Percentiles rank a stretch among this genome's conserved stretches.
These are phyloP conservation scores for Geotrichum australiense DNA, from an alignment of 1,139 yeast species.

Conservation along the genomic window DNA sequence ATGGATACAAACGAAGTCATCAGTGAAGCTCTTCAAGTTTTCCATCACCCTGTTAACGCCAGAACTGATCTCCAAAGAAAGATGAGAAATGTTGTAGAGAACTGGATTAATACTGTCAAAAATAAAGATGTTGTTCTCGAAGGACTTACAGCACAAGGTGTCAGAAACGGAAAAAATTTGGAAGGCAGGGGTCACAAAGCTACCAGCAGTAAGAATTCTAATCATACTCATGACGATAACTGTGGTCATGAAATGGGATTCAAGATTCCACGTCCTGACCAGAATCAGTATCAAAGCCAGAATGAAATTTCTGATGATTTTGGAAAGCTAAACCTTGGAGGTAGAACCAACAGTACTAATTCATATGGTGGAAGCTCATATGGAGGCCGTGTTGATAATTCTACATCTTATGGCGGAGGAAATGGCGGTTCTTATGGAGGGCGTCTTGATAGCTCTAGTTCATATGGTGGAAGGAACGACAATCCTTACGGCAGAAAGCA, in stretches of 20 bases:
- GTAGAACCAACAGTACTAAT: too few species aligned
- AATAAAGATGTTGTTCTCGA: conserved; percentile 17
- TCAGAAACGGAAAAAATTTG: conserved; percentile 20
- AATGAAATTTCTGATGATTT: not conserved
- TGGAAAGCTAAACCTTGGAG: conserved; percentile 2
- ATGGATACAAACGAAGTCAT: conserved; percentile 19
- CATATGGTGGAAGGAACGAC: too few species aligned
- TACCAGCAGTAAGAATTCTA: not conserved
- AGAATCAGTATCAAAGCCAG: not conserved
- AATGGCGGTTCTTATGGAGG: too few species aligned
- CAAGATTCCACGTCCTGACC: conserved; percentile 10
- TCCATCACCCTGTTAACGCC: conserved; percentile 25
- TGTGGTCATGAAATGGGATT: conserved; percentile 17
- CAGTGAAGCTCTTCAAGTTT: conserved; percentile 21
- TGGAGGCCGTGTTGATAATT: too few species aligned
- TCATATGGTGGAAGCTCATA: too few species aligned
- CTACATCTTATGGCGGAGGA: too few species aligned
- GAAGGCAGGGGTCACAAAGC: conserved; percentile 2
- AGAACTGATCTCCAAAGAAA: conserved; percentile 21
- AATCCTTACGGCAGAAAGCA: too few species aligned
- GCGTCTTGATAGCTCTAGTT: too few species aligned
- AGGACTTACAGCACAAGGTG: conserved; percentile 24
- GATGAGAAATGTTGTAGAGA: conserved; percentile 21
- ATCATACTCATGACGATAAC: conserved; percentile 13
- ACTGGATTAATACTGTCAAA: conserved; percentile 21